Conservation (phyloP, 129 eudicot genomes). For the Tagetes patula region DNA sequence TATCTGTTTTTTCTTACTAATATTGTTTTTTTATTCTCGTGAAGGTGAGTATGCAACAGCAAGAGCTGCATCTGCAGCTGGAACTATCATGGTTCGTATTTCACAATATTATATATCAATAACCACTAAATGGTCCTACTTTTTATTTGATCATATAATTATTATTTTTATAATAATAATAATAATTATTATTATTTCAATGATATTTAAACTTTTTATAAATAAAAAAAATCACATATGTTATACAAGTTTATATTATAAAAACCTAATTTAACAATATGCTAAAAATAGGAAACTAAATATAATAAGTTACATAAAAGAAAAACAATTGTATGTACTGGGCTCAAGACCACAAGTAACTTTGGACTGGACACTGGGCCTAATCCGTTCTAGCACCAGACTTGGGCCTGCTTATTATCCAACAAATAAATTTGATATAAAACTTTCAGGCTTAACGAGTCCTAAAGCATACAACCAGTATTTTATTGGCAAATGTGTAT, state of each 20-base stretch:
- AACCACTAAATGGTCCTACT: background rate
- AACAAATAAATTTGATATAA: background rate
- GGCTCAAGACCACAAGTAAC: background rate
- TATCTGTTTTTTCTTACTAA: background rate
- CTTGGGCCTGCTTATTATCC: background rate
- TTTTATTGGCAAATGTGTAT: too few species aligned
- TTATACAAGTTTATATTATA: background rate
- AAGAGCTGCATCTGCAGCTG: conserved; percentile 45
- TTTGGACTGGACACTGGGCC: background rate
- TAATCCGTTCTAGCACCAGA: background rate
- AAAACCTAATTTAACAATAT: background rate
- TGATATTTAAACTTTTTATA: background rate
- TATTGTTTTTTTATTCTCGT: background rate
- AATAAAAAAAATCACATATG: background rate
- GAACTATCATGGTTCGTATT: conserved; percentile 41
- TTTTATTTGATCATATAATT: background rate
- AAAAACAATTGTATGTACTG: conserved; percentile 1
- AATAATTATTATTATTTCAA: background rate
- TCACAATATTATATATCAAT: background rate
- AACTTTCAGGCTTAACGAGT: background rate
- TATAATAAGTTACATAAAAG: background rate
- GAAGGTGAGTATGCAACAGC: conserved; percentile 47
- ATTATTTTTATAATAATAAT: background rate
- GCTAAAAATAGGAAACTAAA: background rate
- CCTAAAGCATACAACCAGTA: background rate